Conservation (phyloP, 352 stramenopile genomes). For the Stramenopiles sp. region DNA sequence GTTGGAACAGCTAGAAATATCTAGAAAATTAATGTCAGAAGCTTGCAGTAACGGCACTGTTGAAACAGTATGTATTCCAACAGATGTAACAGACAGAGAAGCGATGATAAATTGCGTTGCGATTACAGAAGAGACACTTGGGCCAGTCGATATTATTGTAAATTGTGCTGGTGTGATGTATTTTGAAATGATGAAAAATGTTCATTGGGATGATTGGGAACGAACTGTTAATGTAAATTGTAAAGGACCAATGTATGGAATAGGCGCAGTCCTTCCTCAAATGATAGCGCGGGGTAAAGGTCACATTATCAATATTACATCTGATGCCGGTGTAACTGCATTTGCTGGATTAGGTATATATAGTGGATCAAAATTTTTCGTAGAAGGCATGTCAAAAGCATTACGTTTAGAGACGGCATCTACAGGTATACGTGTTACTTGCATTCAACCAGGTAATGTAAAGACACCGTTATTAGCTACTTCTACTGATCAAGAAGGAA, state of each 20-base stretch:
- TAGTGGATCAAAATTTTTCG: constrained; percentile 67
- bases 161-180: constrained; percentile 79
- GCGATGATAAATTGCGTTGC: too few species aligned
- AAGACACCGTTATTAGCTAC: constrained; percentile 62
- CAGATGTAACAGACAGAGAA: too few species aligned
- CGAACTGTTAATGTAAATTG: constrained; percentile 75
- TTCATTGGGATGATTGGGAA: constrained; percentile 70
- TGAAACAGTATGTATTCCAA: too few species aligned
- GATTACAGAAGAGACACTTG: constrained; percentile 35
- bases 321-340: constrained; percentile 45
- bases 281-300: constrained; percentile 45
- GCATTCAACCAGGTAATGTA: constrained; percentile 68
- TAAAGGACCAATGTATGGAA: constrained; percentile 64
- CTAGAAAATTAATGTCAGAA: too few species aligned
- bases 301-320: constrained; percentile 64
- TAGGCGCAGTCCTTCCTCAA: constrained; percentile 40
- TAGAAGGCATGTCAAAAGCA: constrained; percentile 60
- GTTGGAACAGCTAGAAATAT: constrained; percentile 35
- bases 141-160: constrained; percentile 56
- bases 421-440: constrained; percentile 57
- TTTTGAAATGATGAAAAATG: constrained; percentile 64
- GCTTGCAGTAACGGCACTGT: too few species aligned
- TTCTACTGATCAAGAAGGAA: constrained; percentile 55
- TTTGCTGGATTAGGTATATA: constrained; percentile 61
- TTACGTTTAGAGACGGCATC: constrained; percentile 55